Evolutionary conservation across 176 grass and related monocot genomes (phyloP), one percentile per base, ranked within the genome.

Genomic region (Puya raimondii): DNA sequence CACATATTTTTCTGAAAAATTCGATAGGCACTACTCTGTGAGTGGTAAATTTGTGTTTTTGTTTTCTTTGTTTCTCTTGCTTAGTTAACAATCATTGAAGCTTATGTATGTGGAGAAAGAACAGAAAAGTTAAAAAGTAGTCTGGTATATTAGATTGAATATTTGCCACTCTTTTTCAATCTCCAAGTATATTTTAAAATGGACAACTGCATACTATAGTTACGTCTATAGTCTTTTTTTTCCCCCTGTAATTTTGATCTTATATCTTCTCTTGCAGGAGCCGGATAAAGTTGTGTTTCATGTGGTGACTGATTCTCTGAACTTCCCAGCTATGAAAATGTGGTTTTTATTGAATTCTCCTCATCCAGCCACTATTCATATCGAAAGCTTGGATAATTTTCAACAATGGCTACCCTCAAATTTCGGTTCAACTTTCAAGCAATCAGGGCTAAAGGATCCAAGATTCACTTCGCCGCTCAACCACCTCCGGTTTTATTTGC

Each of bases 401-500:
- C 75, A 87, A 80, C 70, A 78, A 42, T 42, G 33, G 65, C 48
- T 89, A 7, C 84, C 86, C 26, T 13, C 53, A 71, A 82, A 73
- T 78, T 89, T 96, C 79, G 81, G n/a, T 80, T 78, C 79, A 75
- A 81, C 72, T 80, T 85, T 83, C 76, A 87, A 81, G 75, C 63
- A 87, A n/a, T 67, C 73, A 76, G 63, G 79, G 12, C 21, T 89
- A 18, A 63, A 49, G 20, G 88, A 92, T 75, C 79, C 71, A 63
- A 81, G 88, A 80, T 89, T 85, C 70, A 85, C 88, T 68, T 96
- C 84, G 75, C 63, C 81, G 16, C 79, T 96, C 49, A 92, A 92
- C 52, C 87, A 92, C 68, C 76, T 96, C 49, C 92, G 84, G 26
- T 96, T 96, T 75, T 96, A 92, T 84, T 84, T 96, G 65, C 92